Evolutionary conservation across 331 rosid genomes (phyloP), one percentile per base, ranked within the genome.

Genomic region (Spiraea crenata): DNA sequence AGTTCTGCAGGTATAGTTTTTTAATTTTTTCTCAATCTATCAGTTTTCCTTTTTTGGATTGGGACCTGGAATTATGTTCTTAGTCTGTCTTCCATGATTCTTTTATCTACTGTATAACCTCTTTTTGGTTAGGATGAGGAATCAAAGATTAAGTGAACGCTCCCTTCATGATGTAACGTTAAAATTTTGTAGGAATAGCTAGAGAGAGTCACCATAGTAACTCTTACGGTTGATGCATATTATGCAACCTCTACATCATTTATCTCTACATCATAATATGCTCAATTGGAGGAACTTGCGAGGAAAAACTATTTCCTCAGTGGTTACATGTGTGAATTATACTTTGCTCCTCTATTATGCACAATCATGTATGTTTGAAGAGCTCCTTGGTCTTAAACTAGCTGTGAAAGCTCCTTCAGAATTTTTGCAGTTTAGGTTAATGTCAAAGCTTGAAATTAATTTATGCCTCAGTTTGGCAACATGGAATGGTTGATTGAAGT

Each of bases 1-100:
- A 93, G 68, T 91, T 93, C 65, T 83, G 91, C 92, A 84, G 95
- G 99, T 89, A 63, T 46, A 52, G 35, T 46, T 52, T 75, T 46
- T 52, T 75, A 35, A 31, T 60, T 19, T 20, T 15, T 64, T 7
- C 47, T 61, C 9, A 42, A 51, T 65, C 66, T 67, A 57, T 67
- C 68, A 46, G 60, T 63, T 12, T 31, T 37, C 17, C 15, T 55
- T 50, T 57, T 57, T 63, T 57, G 57, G 2, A 10, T 57, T 55
- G 12, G 20, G 39, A 54, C 9, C 49, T 16, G 2, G 31, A 25
- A 25, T 25, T 52, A n/a, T 15, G 46, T 20, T 37, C 7, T 56
- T n/a, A 16, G 17, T 57, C 11, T 55, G 11, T 55, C 16, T 8
- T 42, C n/a, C 5, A 34, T 71, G 45, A 59, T 71, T 35, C 46